phyloP scores from a whole-genome alignment of 1,139 yeast genomes.

The Geotrichum citri-aurantii region DNA sequence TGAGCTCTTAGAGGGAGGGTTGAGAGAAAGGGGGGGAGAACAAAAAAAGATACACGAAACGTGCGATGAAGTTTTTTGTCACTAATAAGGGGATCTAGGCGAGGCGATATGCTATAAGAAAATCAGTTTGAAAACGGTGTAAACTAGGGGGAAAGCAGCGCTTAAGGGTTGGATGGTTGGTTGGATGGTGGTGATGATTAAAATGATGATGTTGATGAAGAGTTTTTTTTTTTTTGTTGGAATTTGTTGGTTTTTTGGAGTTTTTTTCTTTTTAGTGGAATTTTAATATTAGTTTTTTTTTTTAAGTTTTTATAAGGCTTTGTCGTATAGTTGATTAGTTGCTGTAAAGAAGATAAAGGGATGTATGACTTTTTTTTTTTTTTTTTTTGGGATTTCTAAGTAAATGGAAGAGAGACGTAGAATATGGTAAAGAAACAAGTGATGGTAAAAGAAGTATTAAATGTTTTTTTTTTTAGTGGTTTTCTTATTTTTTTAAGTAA shows the following conservation, averaged over 20 bases:
- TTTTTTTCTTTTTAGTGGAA: background rate
- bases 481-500: too few species aligned
- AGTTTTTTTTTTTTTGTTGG: background rate
- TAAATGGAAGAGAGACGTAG: too few species aligned
- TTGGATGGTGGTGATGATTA: background rate
- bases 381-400: too few species aligned
- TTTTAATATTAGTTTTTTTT: background rate
- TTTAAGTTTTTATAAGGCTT: background rate
- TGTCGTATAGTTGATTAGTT: background rate
- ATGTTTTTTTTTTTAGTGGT: too few species aligned
- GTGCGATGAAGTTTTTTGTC: background rate
- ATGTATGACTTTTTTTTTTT: too few species aligned
- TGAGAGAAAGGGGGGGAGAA: background rate
- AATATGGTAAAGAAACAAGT: too few species aligned
- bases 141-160: background rate
- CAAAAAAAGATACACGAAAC: slow-evolving; percentile 1
- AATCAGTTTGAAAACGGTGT: slow-evolving; percentile 5
- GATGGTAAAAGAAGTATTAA: too few species aligned
- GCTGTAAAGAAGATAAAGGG: background rate
- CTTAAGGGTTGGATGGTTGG: background rate
- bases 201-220: background rate
- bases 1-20: slow-evolving; percentile 8
- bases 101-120: slow-evolving; percentile 4
- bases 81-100: background rate
- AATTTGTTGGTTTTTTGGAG: background rate